Evolutionary conservation across 768 basidiomycete genomes (phyloP), one percentile per base, ranked within the genome.

Genomic region (Inosperma sp.): DNA sequence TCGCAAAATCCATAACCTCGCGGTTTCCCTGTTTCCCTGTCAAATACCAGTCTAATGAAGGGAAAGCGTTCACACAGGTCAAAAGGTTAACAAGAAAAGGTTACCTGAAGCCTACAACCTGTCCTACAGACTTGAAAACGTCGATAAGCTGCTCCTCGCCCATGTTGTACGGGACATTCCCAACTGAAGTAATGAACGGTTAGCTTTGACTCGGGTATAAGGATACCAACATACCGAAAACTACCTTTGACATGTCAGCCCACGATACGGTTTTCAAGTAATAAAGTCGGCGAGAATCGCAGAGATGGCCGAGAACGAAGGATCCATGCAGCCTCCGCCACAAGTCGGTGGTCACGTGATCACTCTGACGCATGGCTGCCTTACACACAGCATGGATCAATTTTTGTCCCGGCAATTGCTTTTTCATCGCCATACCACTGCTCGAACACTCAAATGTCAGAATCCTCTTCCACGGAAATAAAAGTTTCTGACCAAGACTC

Each of bases 1-100:
- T 93, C 90, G 74, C 90, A 92, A 63, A 92, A 92, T 17, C 92
- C 93, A 67, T 93, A 95, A 23, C 93, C 93, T 69, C 85, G 86
- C 44, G 93, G 90, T 65, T 94, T 94, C 48, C 91, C 92, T n/a
- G 92, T 93, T 51, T 91, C 90, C 63, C 90, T 76, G 72, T 93
- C 90, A 68, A 88, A 91, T 40, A 92, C 89, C 41, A 93, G 76
- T 66, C 90, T 93, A 58, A 25, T 51, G 59, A 35, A 27, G 21
- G 25, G 49, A 45, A 14, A 44, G 27, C 29, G 25, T 36, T 29
- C 42, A 17, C 23, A n/a, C n/a, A 25, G 9, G 12, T 31, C 22
- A 25, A 22, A 12, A 41, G 37, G n/a, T 22, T 22, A 39, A 26
- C 27, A 34, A 8, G 39, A 10, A 33, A 8, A 31, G 7, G 40